A percentile compares a stretch with the other conserved stretches of the same genome.
These are phyloP conservation scores for Akebia trifoliata DNA, from an alignment of 164 flowering plant genomes.

Conservation along the genomic window DNA sequence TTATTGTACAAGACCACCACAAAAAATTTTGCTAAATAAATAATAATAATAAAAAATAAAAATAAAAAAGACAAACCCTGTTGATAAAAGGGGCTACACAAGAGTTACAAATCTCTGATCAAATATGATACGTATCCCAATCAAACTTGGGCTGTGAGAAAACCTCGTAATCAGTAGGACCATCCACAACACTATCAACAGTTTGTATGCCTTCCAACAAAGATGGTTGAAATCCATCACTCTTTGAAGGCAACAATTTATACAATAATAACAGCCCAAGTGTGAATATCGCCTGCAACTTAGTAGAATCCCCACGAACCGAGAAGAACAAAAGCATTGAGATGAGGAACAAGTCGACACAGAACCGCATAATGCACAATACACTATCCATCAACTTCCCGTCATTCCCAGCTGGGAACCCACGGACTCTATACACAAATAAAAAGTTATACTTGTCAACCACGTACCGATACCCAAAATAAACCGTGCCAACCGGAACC, in stretches of 20 bases:
- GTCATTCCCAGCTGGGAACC: constrained; percentile 96
- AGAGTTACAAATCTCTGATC: constrained; percentile 20
- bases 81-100: background rate
- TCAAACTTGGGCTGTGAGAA: constrained; percentile 86
- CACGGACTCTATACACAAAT: constrained; percentile 89
- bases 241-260: constrained; percentile 72
- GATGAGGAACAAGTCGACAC: constrained; percentile 82
- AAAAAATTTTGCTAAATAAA: background rate
- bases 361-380: constrained; percentile 80
- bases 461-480: constrained; percentile 91
- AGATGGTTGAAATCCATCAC: constrained; percentile 61
- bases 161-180: constrained; percentile 83
- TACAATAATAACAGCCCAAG: constrained; percentile 69
- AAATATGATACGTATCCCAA: constrained; percentile 71
- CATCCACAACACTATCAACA: constrained; percentile 64
- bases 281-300: constrained; percentile 92
- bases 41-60: too few species aligned
- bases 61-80: background rate
- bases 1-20: background rate
- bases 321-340: constrained; percentile 92
- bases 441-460: constrained; percentile 98
- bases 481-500: constrained; percentile 91
- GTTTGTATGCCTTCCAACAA: constrained; percentile 74
- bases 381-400: constrained; percentile 97
- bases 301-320: constrained; percentile 82